Evolutionary conservation across 495 filamentous ascomycete genomes (phyloP).

Genomic region (Durotheca rogersii): DNA sequence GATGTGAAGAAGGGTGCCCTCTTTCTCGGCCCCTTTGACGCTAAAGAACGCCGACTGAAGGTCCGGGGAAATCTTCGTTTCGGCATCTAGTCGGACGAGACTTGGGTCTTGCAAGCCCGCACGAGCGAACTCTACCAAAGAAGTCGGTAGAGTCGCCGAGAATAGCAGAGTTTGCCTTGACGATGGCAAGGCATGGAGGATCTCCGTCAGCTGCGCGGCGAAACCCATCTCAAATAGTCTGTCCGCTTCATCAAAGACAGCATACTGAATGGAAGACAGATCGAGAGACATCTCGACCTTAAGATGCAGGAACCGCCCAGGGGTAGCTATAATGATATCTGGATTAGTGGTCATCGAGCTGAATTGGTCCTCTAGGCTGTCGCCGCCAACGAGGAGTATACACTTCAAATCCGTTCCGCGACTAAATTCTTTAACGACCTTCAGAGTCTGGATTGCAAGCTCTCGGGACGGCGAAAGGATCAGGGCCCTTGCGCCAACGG

Average conservation of each 20-base stretch:
- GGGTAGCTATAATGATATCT: slow-evolving; percentile 94
- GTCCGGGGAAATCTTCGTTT: slow-evolving; percentile 93
- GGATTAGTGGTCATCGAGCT: slow-evolving; percentile 88
- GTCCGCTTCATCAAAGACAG: slow-evolving; percentile 97
- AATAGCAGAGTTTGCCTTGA: slow-evolving; percentile 89
- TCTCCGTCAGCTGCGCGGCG: slow-evolving; percentile 87
- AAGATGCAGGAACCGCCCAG: slow-evolving; percentile 91
- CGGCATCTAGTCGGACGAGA: slow-evolving; percentile 84
- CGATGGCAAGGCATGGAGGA: slow-evolving; percentile 80
- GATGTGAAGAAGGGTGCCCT: slow-evolving; percentile 85
- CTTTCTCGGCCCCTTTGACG: slow-evolving; percentile 88
- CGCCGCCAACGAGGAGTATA: slow-evolving; percentile 88
- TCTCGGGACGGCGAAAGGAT: slow-evolving; percentile 91
- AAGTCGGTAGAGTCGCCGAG: slow-evolving; percentile 90
- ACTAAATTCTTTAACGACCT: slow-evolving; percentile 92
- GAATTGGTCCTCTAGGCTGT: slow-evolving; percentile 96
- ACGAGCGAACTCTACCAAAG: slow-evolving; percentile 91
- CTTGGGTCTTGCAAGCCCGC: slow-evolving; percentile 89
- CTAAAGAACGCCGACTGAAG: slow-evolving; percentile 91
- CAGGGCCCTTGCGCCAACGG: slow-evolving; percentile 79
- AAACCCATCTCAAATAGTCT: slow-evolving; percentile 98
- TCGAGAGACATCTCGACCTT: slow-evolving; percentile 94
- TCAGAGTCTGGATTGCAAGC: slow-evolving; percentile 89
- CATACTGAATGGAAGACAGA: slow-evolving; percentile 80
- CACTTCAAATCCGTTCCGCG: slow-evolving; percentile 86